These are phyloP conservation scores for Triglochin maritima DNA, from an alignment of 106 monocot species.

Conservation along the genomic window DNA sequence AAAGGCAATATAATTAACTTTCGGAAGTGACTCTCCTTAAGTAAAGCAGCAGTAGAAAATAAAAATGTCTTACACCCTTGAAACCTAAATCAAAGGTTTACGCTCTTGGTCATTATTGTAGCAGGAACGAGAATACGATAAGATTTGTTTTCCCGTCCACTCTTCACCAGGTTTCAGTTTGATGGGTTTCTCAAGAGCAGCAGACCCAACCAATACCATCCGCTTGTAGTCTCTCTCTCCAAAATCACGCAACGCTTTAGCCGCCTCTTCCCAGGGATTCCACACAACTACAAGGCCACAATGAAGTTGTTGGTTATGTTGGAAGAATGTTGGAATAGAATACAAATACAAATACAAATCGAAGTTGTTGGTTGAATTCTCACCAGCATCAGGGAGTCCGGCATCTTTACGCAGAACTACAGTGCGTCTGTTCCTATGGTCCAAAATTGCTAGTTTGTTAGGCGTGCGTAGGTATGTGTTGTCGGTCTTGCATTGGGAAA, in stretches of 20 bases:
- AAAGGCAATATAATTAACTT: too few relatives aligned
- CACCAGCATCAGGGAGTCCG: constrained; percentile 8
- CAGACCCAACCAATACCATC: constrained; percentile 53
- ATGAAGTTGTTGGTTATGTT: background rate
- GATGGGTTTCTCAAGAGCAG: constrained; percentile 38
- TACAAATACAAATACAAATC: background rate
- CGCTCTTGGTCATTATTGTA: constrained; percentile 36
- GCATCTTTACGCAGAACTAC: constrained; percentile 5
- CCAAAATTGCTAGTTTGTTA: constrained; percentile 2
- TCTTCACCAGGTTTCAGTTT: constrained; percentile 63
- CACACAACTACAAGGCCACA: constrained; percentile 41
- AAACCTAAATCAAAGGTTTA: too few relatives aligned
- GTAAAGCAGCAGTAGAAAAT: too few relatives aligned
- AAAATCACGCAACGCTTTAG: constrained; percentile 42
- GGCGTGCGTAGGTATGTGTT: constrained; percentile 10
- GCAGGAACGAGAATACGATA: constrained; percentile 50
- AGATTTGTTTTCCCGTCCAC: constrained; percentile 49
- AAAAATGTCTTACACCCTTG: too few relatives aligned
- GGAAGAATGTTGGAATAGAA: background rate
- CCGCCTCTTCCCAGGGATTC: constrained; percentile 79
- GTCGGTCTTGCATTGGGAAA: background rate
- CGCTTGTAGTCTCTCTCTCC: constrained; percentile 51
- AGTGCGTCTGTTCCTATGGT: background rate
- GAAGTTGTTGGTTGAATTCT: background rate
- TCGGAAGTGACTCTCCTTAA: too few relatives aligned